These are phyloP conservation scores for Austroboletus olivaceoglutinosus DNA, from an alignment of 1,284 basidiomycete species.

Conservation along the genomic window DNA sequence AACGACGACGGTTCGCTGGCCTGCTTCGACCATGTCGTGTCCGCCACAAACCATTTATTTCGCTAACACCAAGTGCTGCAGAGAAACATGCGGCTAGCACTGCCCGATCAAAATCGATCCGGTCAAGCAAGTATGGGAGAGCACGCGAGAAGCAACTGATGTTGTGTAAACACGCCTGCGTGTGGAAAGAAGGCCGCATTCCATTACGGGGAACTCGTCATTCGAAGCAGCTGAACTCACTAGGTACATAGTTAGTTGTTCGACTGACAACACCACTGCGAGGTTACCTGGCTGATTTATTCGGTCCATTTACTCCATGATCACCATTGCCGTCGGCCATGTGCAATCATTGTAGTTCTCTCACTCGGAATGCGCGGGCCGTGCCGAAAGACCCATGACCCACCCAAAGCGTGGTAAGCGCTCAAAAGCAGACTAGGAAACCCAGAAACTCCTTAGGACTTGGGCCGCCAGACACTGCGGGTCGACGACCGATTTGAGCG, in stretches of 20 bases:
- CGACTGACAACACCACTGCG: neutral
- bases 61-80: neutral
- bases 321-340: neutral
- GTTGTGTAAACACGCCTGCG: neutral
- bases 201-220: neutral
- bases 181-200: neutral
- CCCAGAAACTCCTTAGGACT: neutral
- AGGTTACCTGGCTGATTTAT: neutral
- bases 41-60: slow-evolving; percentile 1
- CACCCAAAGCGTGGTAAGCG: neutral
- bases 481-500: neutral
- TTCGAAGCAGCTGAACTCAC: neutral
- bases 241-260: neutral
- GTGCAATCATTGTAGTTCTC: slow-evolving; percentile 2
- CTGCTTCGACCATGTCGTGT: neutral
- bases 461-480: neutral
- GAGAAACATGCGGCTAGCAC: slow-evolving; percentile 3
- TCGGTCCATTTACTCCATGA: neutral
- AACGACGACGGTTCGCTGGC: neutral
- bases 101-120: slow-evolving; percentile 5
- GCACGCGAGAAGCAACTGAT: neutral
- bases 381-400: slow-evolving; percentile 1
- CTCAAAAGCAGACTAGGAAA: neutral
- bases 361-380: slow-evolving; percentile 12
- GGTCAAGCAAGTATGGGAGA: slow-evolving; percentile 1